Percentiles rank a stretch among this genome's conserved stretches.
phyloP scores from a whole-genome alignment of 129 eudicot genomes.

The Oenanthe sinensis region DNA sequence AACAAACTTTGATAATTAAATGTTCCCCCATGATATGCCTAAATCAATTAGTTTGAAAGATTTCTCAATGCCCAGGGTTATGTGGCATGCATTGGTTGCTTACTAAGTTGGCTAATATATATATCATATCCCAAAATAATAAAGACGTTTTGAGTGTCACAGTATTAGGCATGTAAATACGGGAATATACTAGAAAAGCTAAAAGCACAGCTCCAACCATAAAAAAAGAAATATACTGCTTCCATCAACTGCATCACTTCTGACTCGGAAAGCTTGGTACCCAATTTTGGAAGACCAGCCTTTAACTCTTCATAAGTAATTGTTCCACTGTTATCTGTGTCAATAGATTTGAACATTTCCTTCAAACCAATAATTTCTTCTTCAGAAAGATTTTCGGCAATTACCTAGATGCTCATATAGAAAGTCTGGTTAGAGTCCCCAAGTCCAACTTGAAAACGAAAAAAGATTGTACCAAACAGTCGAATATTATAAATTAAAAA shows the following conservation, averaged over 20 bases:
- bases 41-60: not conserved
- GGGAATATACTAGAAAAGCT: not conserved
- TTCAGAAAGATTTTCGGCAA: slow-evolving; percentile 92
- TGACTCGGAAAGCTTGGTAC: slow-evolving; percentile 85
- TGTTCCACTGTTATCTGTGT: slow-evolving; percentile 89
- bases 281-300: slow-evolving; percentile 87
- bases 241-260: slow-evolving; percentile 95
- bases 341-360: slow-evolving; percentile 95
- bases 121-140: not conserved
- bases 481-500: not conserved
- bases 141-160: not conserved
- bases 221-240: slow-evolving; percentile 43
- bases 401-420: slow-evolving; percentile 41
- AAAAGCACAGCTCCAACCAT: not conserved
- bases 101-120: not conserved
- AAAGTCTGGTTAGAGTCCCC: slow-evolving; percentile 18
- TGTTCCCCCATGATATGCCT: not conserved
- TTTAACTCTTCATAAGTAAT: slow-evolving; percentile 88
- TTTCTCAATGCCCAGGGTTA: not conserved
- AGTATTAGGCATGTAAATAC: not conserved
- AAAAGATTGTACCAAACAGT: not conserved
- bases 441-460: slow-evolving; percentile 14
- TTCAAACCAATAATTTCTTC: slow-evolving; percentile 92
- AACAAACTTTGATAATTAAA: not conserved
- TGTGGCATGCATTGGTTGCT: not conserved